These are phyloP conservation scores for Alternaria panax DNA, from an alignment of 2,329 filamentous ascomycete genomes.

Conservation along the genomic window DNA sequence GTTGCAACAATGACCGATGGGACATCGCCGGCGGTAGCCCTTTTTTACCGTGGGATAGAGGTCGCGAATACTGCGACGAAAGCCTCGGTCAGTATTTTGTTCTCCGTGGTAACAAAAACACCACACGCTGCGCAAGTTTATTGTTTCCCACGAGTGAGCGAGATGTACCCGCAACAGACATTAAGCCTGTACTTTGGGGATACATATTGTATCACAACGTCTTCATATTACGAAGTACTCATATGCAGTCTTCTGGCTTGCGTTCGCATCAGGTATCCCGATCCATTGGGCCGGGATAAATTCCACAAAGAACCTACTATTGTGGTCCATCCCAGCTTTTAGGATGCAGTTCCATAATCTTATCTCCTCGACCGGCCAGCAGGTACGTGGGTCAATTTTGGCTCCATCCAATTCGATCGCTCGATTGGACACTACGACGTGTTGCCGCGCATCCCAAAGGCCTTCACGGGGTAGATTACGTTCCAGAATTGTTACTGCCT, in stretches of 20 bases:
- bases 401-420: conserved; percentile 33
- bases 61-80: not conserved
- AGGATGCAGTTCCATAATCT: conserved; percentile 26
- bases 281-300: conserved; percentile 8
- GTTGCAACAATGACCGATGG: not conserved
- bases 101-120: not conserved
- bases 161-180: not conserved
- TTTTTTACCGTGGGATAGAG: not conserved
- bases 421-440: conserved; percentile 23
- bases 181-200: not conserved
- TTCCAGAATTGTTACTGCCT: conserved; percentile 27
- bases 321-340: conserved; percentile 26
- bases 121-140: not conserved
- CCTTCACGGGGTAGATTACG: conserved; percentile 30
- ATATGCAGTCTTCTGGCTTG: conserved; percentile 12
- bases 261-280: conserved; percentile 4
- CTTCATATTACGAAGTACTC: conserved; percentile 17
- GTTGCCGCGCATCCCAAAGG: conserved; percentile 30
- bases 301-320: conserved; percentile 24
- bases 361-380: conserved; percentile 25
- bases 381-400: conserved; percentile 24
- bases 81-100: not conserved
- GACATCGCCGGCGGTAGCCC: not conserved
- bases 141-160: not conserved
- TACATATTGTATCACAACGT: not conserved